A percentile compares a stretch with the other conserved stretches of the same genome.
Evolutionary conservation across 352 stramenopile genomes (phyloP).

Genomic region (Phytopythium boreale): DNA sequence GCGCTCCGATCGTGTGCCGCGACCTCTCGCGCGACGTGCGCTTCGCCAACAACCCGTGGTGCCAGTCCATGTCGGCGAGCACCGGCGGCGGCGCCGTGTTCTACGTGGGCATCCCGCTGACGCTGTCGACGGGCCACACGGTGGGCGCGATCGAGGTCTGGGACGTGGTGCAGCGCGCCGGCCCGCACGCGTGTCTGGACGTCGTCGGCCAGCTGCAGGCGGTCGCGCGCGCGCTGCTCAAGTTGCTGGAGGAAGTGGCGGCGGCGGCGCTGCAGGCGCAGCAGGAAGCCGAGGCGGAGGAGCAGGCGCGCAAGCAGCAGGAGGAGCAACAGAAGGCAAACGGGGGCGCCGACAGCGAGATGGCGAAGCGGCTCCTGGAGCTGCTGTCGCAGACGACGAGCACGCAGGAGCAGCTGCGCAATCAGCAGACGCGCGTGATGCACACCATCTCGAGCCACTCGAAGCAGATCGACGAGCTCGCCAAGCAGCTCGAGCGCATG

Average conservation of each 20-base stretch:
- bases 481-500: constrained; percentile 58
- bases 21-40: constrained; percentile 63
- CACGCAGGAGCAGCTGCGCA: constrained; percentile 52
- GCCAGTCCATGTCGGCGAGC: constrained; percentile 22
- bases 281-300: constrained; percentile 10
- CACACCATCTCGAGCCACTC: constrained; percentile 44
- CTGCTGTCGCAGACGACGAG: constrained; percentile 50
- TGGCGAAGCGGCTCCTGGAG: constrained; percentile 34
- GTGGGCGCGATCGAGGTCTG: constrained; percentile 75
- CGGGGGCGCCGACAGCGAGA: constrained; percentile 17
- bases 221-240: constrained; percentile 68
- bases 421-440: constrained; percentile 56
- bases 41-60: constrained; percentile 62
- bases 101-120: constrained; percentile 79
- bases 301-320: constrained; percentile 11
- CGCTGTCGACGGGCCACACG: constrained; percentile 63
- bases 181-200: constrained; percentile 47
- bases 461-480: constrained; percentile 49
- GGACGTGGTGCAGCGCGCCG: constrained; percentile 33
- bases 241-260: constrained; percentile 74
- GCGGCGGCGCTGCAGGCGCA: constrained; percentile 26
- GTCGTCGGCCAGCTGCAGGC: constrained; percentile 66
- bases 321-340: constrained; percentile 30
- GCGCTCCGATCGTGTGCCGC: constrained; percentile 57
- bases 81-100: constrained; percentile 43